A percentile compares a stretch with the other conserved stretches of the same genome.
phyloP scores from a whole-genome alignment of 169 alveolate genomes.

The Plasmodium reichenowi region DNA sequence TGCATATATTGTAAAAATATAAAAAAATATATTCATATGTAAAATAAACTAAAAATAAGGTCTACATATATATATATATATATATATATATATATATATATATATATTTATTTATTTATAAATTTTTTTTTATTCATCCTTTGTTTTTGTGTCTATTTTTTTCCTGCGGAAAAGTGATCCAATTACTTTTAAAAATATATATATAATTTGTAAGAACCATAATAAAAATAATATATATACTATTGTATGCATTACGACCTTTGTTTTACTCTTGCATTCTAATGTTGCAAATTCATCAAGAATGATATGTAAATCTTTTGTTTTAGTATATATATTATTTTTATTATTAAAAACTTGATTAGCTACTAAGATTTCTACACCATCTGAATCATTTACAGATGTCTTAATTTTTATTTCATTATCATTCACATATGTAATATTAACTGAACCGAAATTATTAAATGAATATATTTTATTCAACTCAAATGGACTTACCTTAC shows the following conservation, averaged over 20 bases:
- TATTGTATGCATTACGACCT: slow-evolving; percentile 19
- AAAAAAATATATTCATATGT: slow-evolving; percentile 8
- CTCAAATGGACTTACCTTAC: slow-evolving; percentile 38
- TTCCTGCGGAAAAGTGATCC: neutral
- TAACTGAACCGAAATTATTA: slow-evolving; percentile 63
- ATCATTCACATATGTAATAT: slow-evolving; percentile 23
- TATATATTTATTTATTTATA: too few species aligned
- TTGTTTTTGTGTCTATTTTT: slow-evolving; percentile 28
- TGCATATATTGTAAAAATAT: neutral
- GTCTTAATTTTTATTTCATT: slow-evolving; percentile 50
- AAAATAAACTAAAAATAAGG: neutral
- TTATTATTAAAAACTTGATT: slow-evolving; percentile 58
- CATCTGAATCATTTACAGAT: slow-evolving; percentile 45
- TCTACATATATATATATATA: neutral
- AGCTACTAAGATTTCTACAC: slow-evolving; percentile 43
- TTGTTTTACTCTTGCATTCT: slow-evolving; percentile 25
- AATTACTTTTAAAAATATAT: slow-evolving; percentile 15
- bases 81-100: neutral
- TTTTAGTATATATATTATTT: slow-evolving; percentile 40
- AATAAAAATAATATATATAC: slow-evolving; percentile 36
- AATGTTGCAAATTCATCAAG: slow-evolving; percentile 67
- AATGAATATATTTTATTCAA: slow-evolving; percentile 36
- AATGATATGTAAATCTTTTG: slow-evolving; percentile 42
- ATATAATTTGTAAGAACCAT: slow-evolving; percentile 29
- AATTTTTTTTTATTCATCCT: slow-evolving; percentile 1